phyloP scores from a whole-genome alignment of 495 filamentous ascomycete genomes.

The Penicillium angulare region DNA sequence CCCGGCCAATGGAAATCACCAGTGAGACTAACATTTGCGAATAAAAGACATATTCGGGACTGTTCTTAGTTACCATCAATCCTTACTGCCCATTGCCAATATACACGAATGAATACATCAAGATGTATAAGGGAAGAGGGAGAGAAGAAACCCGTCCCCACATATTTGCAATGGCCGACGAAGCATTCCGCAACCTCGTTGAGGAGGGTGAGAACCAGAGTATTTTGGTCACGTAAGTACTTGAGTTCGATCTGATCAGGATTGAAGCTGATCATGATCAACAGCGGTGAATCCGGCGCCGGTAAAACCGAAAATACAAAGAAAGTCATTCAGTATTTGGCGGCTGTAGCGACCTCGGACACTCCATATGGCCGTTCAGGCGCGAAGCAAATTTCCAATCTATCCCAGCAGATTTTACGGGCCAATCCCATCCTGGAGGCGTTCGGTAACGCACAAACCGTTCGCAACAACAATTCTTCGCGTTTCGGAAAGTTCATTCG shows the following conservation, averaged over 20 bases:
- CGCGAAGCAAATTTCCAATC: conserved; percentile 69
- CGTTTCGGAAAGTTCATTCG: conserved; percentile 99
- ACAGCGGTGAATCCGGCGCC: conserved; percentile 88
- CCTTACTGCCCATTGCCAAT: conserved; percentile 94
- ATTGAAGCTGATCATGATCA: conserved; percentile 10
- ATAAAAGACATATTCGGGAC: conserved; percentile 85
- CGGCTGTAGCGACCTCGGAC: conserved; percentile 86
- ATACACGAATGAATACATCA: conserved; percentile 94
- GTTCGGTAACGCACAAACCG: conserved; percentile 97
- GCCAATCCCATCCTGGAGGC: conserved; percentile 98
- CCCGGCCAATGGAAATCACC: not conserved
- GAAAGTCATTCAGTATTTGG: conserved; percentile 98
- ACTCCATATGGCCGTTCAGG: conserved; percentile 63
- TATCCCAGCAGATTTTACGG: conserved; percentile 95
- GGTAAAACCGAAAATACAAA: conserved; percentile 99
- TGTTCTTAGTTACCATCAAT: conserved; percentile 97
- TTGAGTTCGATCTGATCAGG: not conserved
- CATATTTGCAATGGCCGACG: conserved; percentile 98
- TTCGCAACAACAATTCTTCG: conserved; percentile 97
- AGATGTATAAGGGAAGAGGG: conserved; percentile 89
- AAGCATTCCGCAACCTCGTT: conserved; percentile 92
- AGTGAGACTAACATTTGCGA: conserved; percentile 1
- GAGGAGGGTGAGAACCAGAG: conserved; percentile 96
- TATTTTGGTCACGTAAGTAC: conserved; percentile 81
- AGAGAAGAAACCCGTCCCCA: conserved; percentile 95